A percentile compares a stretch with the other conserved stretches of the same genome.
Evolutionary conservation across 768 basidiomycete species (phyloP).

Genomic region (Pleurotus tuber-regium): DNA sequence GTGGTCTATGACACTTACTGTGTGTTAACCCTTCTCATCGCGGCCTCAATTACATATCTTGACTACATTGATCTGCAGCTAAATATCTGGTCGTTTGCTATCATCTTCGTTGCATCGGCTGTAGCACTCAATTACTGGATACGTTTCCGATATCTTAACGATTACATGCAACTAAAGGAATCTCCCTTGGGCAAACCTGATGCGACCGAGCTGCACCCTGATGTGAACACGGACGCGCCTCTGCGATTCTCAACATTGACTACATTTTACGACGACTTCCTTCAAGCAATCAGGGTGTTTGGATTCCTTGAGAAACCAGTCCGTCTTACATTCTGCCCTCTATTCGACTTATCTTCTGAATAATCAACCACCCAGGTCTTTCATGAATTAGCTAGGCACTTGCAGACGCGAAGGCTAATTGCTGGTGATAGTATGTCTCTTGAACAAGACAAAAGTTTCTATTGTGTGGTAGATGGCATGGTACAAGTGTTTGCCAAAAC

Average conservation of each 20-base stretch:
- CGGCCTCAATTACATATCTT: constrained; percentile 8
- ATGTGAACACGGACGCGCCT: constrained; percentile 75
- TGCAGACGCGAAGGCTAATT: constrained; percentile 92
- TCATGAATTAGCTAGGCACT: constrained; percentile 93
- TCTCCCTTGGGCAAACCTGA: constrained; percentile 80
- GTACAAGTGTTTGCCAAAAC: constrained; percentile 90
- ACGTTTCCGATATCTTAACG: constrained; percentile 76
- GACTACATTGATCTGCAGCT: constrained; percentile 43
- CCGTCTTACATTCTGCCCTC: constrained; percentile 20
- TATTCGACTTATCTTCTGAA: neutral
- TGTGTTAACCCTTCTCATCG: constrained; percentile 28
- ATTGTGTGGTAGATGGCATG: constrained; percentile 97
- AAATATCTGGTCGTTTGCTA: constrained; percentile 88
- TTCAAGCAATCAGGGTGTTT: constrained; percentile 95
- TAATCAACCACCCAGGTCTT: constrained; percentile 60
- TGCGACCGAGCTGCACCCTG: constrained; percentile 86
- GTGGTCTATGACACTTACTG: constrained; percentile 88
- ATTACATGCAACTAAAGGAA: constrained; percentile 75
- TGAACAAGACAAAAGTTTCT: constrained; percentile 92
- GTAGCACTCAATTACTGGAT: constrained; percentile 82
- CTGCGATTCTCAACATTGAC: constrained; percentile 69
- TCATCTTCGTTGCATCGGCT: constrained; percentile 66
- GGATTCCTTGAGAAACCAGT: constrained; percentile 97
- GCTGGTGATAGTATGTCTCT: constrained; percentile 94
- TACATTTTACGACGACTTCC: constrained; percentile 95